These are phyloP conservation scores for Nyssa sinensis DNA, from an alignment of 148 eudicot genomes.

Conservation along the genomic window DNA sequence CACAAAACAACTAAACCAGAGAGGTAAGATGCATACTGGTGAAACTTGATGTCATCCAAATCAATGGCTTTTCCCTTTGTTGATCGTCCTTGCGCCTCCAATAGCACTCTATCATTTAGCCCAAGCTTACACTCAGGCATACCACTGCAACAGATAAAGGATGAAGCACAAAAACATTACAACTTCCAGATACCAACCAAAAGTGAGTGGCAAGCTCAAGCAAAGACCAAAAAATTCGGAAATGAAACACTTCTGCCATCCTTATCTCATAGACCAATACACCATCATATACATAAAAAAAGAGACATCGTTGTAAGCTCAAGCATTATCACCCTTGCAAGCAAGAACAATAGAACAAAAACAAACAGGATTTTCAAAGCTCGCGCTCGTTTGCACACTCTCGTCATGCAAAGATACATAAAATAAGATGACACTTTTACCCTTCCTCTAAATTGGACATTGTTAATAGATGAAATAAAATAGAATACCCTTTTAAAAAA, in stretches of 20 bases:
- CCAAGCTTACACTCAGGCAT: constrained; percentile 99
- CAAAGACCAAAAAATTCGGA: not conserved
- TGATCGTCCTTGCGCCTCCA: constrained; percentile 89
- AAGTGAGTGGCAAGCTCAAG: constrained; percentile 8
- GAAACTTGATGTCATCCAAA: constrained; percentile 94
- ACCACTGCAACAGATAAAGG: constrained; percentile 62
- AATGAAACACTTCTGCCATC: constrained; percentile 3
- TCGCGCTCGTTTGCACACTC: not conserved
- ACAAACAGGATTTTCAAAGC: too few species aligned
- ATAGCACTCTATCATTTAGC: constrained; percentile 81
- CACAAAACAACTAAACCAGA: constrained; percentile 5
- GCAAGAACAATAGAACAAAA: not conserved
- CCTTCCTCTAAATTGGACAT: not conserved
- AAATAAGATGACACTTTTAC: not conserved
- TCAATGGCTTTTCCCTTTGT: constrained; percentile 93
- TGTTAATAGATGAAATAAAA: not conserved
- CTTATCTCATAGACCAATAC: not conserved
- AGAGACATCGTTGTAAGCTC: not conserved
- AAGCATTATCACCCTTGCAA: not conserved
- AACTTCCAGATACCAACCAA: not conserved
- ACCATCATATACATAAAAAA: not conserved
- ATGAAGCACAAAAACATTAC: not conserved
- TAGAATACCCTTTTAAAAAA: too few species aligned
- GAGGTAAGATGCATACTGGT: constrained; percentile 59
- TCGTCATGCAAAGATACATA: not conserved